Percentiles rank a stretch among this genome's conserved stretches.
Evolutionary conservation across 108 stramenopile species (phyloP).

Genomic region (Craspedostauros australis): DNA sequence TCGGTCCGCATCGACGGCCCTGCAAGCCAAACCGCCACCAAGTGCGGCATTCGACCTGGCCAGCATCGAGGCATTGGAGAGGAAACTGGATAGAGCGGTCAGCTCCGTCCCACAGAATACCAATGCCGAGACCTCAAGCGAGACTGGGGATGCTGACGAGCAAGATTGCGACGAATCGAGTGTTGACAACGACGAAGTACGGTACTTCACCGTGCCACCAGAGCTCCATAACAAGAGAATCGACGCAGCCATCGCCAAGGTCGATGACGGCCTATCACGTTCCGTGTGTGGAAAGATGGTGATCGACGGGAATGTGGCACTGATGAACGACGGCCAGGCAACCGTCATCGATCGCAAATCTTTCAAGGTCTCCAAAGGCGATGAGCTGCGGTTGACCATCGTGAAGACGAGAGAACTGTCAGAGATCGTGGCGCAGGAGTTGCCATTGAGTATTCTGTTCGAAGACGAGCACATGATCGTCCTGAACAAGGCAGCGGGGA

Average conservation of each 20-base stretch:
- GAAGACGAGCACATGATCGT: conserved; percentile 93
- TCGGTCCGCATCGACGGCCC: no score
- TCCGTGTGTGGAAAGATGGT: conserved; percentile 43
- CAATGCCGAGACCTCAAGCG: background rate
- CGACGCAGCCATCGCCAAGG: conserved; percentile 36
- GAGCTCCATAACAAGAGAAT: conserved; percentile 39
- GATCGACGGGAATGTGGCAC: conserved; percentile 18
- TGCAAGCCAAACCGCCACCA: conserved; percentile 36
- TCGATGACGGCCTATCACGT: conserved; percentile 32
- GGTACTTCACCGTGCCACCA: conserved; percentile 13
- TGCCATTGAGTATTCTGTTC: conserved; percentile 78
- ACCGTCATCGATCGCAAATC: conserved; percentile 33
- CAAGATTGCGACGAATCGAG: background rate
- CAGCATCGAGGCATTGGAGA: conserved; percentile 43
- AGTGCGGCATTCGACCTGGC: conserved; percentile 33
- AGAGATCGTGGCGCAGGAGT: conserved; percentile 69
- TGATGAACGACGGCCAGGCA: conserved; percentile 5
- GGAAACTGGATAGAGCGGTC: conserved; percentile 19
- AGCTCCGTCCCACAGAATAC: background rate
- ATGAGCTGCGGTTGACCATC: conserved; percentile 16
- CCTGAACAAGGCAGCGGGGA: conserved; percentile 87
- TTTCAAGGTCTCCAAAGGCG: conserved; percentile 36
- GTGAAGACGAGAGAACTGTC: conserved; percentile 31
- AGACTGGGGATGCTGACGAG: conserved; percentile 1
- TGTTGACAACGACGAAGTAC: background rate